phyloP scores from a whole-genome alignment of 148 eudicot genomes.

The Rhododendron ovatum region DNA sequence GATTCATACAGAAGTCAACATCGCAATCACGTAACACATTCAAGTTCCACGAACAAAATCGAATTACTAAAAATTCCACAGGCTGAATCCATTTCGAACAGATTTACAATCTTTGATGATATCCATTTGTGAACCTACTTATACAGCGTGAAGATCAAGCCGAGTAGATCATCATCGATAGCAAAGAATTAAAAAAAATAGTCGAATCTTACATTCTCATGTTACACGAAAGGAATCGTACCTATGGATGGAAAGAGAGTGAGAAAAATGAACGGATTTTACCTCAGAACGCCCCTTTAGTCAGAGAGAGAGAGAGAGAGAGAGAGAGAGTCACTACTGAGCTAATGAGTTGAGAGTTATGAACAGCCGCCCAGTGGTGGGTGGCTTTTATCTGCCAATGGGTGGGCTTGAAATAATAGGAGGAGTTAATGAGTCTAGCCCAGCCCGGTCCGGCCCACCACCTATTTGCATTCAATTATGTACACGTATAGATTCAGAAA shows the following conservation, averaged over 20 bases:
- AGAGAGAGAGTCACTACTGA: neutral
- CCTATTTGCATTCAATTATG: neutral
- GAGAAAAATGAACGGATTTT: neutral
- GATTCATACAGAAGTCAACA: neutral
- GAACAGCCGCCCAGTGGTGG: neutral
- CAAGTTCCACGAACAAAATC: neutral
- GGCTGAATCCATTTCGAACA: neutral
- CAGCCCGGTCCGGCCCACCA: neutral
- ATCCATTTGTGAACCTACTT: neutral
- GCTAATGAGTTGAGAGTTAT: neutral
- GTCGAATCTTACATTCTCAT: neutral
- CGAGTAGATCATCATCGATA: neutral
- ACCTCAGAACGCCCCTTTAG: conserved; percentile 18
- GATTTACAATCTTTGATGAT: neutral
- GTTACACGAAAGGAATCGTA: neutral
- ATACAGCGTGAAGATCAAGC: neutral
- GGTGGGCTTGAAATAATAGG: neutral
- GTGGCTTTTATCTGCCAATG: neutral
- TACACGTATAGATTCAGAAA: too few relatives aligned
- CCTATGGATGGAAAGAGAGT: neutral
- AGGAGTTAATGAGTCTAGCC: neutral
- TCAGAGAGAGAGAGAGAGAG: neutral
- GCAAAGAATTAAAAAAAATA: neutral
- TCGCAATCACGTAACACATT: neutral
- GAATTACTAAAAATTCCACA: neutral